Base-by-base conservation (phyloP, 1,284 basidiomycete genomes). In the Pseudozyma thailandica region DNA sequence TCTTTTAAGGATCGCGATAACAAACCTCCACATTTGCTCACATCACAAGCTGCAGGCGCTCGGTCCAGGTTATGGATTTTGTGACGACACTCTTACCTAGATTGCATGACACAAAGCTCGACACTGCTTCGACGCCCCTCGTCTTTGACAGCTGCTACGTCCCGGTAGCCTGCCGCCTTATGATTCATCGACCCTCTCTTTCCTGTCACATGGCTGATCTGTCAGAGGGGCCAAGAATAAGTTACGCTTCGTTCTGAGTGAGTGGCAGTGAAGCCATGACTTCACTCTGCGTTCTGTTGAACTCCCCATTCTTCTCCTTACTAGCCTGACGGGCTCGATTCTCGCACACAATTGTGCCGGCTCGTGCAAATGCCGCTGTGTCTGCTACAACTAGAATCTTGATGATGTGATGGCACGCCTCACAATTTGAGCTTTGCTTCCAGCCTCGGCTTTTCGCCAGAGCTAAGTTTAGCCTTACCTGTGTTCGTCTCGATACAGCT, bases 181-280 rank as follows among this genome's bases (percentile, higher is more conserved):
- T 35, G 33, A 35, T 35, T 35, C 33, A 35, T 35, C 33, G 33
- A 16, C n/a, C n/a, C n/a, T n/a, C n/a, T n/a, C n/a, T n/a, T n/a
- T n/a, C n/a, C n/a, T n/a, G n/a, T n/a, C n/a, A n/a, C n/a, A n/a
- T n/a, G n/a, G n/a, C n/a, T n/a, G n/a, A n/a, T n/a, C n/a, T n/a
- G n/a, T n/a, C n/a, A n/a, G n/a, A n/a, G n/a, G n/a, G n/a, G n/a
- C n/a, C n/a, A n/a, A n/a, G n/a, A n/a, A n/a, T n/a, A n/a, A n/a
- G n/a, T n/a, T n/a, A n/a, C n/a, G n/a, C n/a, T n/a, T n/a, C n/a
- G n/a, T n/a, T n/a, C n/a, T n/a, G n/a, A n/a, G n/a, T n/a, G n/a
- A n/a, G n/a, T n/a, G n/a, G n/a, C n/a, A n/a, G n/a, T n/a, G n/a
- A n/a, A n/a, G n/a, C n/a, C n/a, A n/a, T n/a, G n/a, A n/a, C n/a